Evolutionary conservation across 2,329 filamentous ascomycete genomes (phyloP).

Genomic region (Parafenestella ontariensis): DNA sequence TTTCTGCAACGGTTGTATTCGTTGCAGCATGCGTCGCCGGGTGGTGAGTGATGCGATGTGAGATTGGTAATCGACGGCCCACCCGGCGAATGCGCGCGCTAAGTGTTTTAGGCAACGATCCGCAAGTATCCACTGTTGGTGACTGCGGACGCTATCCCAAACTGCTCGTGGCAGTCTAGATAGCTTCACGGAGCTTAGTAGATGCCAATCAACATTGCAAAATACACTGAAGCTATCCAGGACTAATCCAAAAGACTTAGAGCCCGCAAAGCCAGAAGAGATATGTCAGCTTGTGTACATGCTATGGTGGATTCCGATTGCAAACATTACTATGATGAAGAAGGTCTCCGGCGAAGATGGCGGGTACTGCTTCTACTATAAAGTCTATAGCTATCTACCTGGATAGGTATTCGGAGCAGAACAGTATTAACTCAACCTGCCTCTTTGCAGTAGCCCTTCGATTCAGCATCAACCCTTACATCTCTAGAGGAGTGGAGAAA

Average conservation of each 20-base stretch:
- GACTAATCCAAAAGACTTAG: too few relatives aligned
- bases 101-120: neutral
- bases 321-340: neutral
- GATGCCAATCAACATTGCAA: too few relatives aligned
- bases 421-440: too few relatives aligned
- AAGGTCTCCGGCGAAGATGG: neutral
- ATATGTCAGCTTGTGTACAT: neutral
- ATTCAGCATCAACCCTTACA: neutral
- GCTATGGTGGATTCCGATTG: neutral
- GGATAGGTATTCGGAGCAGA: too few relatives aligned
- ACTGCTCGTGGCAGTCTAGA: neutral
- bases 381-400: too few relatives aligned
- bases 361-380: neutral
- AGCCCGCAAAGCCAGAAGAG: too few relatives aligned
- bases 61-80: neutral
- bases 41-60: neutral
- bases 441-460: neutral
- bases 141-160: conserved; percentile 2
- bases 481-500: neutral
- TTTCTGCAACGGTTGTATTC: neutral
- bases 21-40: neutral
- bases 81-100: neutral
- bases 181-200: too few relatives aligned
- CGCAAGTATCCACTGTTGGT: too few relatives aligned
- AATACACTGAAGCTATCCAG: too few relatives aligned